phyloP scores from a whole-genome alignment of 2,329 filamentous ascomycete genomes.

The Alternaria viburni region DNA sequence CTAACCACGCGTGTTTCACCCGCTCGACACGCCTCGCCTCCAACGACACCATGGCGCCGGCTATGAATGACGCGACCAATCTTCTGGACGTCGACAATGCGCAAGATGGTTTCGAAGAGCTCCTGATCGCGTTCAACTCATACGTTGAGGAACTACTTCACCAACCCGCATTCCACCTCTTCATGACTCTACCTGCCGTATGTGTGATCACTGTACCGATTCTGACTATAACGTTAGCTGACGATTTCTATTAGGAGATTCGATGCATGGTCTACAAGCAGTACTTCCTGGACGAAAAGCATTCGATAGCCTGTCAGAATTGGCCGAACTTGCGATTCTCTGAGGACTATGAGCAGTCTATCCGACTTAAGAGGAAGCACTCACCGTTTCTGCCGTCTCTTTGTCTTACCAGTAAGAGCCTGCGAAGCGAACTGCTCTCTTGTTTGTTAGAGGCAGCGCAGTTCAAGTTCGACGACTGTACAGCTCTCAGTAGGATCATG shows the following conservation, averaged over 20 bases:
- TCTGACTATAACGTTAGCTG: neutral
- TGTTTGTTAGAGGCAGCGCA: neutral
- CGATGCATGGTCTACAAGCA: slow-evolving; percentile 4
- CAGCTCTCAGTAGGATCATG: neutral
- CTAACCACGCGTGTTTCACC: neutral
- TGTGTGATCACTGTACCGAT: neutral
- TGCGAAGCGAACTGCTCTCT: neutral
- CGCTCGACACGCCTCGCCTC: neutral
- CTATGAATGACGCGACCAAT: neutral
- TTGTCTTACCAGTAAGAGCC: neutral
- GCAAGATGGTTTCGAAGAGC: neutral
- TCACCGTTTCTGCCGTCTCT: slow-evolving; percentile 1
- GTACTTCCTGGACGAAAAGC: slow-evolving; percentile 10
- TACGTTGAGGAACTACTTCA: neutral
- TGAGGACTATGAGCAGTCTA: neutral
- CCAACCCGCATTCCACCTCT: neutral
- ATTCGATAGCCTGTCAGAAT: neutral
- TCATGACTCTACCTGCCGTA: neutral
- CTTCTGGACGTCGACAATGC: neutral
- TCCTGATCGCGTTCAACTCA: neutral
- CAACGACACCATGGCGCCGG: neutral
- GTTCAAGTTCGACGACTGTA: neutral
- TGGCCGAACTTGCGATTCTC: neutral
- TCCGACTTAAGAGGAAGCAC: neutral
- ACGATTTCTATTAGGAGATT: neutral